These are phyloP conservation scores for Arthrobotrys sinensis DNA, from an alignment of 2,329 filamentous ascomycete species.

Conservation along the genomic window DNA sequence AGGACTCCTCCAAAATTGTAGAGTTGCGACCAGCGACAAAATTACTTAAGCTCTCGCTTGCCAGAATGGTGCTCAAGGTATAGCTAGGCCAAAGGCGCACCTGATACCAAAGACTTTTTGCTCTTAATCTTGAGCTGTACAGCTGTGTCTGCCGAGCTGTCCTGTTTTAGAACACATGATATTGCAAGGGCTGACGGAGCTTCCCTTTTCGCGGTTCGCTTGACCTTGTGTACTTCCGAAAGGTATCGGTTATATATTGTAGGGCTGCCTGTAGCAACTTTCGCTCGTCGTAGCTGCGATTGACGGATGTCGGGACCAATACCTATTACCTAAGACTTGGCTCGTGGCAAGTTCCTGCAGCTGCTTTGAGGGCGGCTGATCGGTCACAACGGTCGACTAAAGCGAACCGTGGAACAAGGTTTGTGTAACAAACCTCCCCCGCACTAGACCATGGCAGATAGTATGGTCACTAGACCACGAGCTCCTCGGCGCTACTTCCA, in stretches of 20 bases:
- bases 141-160: too few species aligned
- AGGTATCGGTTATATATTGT: too few species aligned
- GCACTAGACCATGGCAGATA: not conserved
- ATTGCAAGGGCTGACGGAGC: not conserved
- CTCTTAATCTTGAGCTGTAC: not conserved
- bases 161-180: constrained; percentile 28
- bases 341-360: constrained; percentile 29
- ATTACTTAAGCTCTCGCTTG: constrained; percentile 10
- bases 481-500: not conserved
- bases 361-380: constrained; percentile 6
- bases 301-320: not conserved
- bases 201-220: constrained; percentile 1
- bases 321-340: constrained; percentile 35
- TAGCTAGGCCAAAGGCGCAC: constrained; percentile 17
- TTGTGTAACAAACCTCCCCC: constrained; percentile 11
- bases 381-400: not conserved
- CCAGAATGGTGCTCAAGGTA: not conserved
- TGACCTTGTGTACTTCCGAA: too few species aligned
- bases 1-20: constrained; percentile 21
- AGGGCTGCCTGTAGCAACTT: not conserved
- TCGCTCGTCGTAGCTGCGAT: constrained; percentile 15
- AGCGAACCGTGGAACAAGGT: constrained; percentile 1
- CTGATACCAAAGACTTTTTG: constrained; percentile 10
- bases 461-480: constrained; percentile 5
- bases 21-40: constrained; percentile 39